Base-by-base conservation (phyloP, 208 protist genomes). In the Acanthamoeba lenticulata region DNA sequence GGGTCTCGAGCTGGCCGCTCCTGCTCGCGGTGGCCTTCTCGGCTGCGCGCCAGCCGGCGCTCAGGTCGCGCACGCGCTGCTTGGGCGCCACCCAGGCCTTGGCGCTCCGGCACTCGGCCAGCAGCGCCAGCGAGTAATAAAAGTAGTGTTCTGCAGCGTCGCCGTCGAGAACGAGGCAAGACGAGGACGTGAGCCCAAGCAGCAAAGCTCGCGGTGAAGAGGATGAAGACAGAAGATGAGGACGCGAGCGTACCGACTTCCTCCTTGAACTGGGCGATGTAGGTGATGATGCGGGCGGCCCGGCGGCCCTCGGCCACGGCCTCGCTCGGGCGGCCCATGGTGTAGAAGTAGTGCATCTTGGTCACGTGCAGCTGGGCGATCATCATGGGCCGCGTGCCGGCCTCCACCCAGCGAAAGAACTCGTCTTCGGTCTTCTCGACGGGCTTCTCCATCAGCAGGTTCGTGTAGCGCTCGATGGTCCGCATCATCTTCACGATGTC, bases 191-290 rank as follows among this genome's bases (percentile, higher is more conserved):
- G n/a, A n/a, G n/a, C n/a, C n/a, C n/a, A n/a, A n/a, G n/a, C n/a
- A n/a, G n/a, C n/a, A n/a, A n/a, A n/a, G n/a, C n/a, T n/a, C n/a
- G n/a, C n/a, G n/a, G n/a, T 15, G 7, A 65, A 7, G 21, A 29
- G 57, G 7, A 32, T 6, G 13, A 65, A 6, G 15, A 34, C 0
- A 55, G 21, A 7, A 32, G 60, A 27, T 9, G 60, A 17, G 27
- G 29, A 55, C 15, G 47, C 47, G 27, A 1, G 65, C 32, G 52
- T 91, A 86, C 77, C 77, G 44, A 86, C 77, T 86, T 86, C 77
- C 11, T 86, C 42, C 27, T 86, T 86, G 77, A 86, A 86, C n/a
- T 86, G 77, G 4, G 27, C 17, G 44, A 86, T 86, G 45, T 29
- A 86, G 2, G 44, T 60, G 44, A 86, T 7, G 9, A 29, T 29